Percentiles rank a stretch among this genome's conserved stretches.
These are phyloP conservation scores for Casuarina glauca DNA, from an alignment of 306 rosid species.

Conservation along the genomic window DNA sequence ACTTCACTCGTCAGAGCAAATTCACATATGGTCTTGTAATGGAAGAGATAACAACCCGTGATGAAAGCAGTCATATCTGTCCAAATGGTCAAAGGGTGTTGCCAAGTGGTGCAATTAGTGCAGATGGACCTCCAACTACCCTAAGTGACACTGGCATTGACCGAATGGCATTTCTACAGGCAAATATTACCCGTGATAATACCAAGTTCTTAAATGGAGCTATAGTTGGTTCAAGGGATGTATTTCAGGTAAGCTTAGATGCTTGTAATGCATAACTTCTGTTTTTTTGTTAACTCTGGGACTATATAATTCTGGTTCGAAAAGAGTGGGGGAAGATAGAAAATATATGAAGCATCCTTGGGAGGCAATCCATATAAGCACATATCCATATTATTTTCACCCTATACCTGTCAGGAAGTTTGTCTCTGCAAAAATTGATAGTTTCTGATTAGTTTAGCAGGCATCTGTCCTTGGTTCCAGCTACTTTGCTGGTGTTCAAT, in stretches of 20 bases:
- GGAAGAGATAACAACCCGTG: conserved; percentile 96
- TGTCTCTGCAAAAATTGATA: not conserved
- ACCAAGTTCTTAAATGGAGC: conserved; percentile 92
- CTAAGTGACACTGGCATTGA: conserved; percentile 96
- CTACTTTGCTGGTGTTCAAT: not conserved
- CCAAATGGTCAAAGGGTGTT: conserved; percentile 73
- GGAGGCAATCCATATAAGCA: not conserved
- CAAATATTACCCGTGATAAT: conserved; percentile 92
- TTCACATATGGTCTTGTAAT: conserved; percentile 92
- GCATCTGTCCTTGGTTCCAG: not conserved
- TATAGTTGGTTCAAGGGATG: conserved; percentile 76
- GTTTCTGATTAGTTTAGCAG: not conserved
- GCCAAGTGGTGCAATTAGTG: conserved; percentile 87
- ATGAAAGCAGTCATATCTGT: conserved; percentile 79
- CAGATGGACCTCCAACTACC: conserved; percentile 97
- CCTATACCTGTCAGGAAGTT: not conserved
- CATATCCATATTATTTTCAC: not conserved
- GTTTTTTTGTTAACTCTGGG: not conserved
- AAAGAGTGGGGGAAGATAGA: not conserved
- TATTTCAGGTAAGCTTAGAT: conserved; percentile 70
- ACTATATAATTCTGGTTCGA: not conserved
- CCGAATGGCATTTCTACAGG: conserved; percentile 84
- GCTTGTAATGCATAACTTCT: not conserved
- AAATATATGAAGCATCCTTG: not conserved
- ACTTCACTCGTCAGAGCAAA: conserved; percentile 92